These are phyloP conservation scores for Boletus edulis DNA, from an alignment of 768 basidiomycete genomes.

Conservation along the genomic window DNA sequence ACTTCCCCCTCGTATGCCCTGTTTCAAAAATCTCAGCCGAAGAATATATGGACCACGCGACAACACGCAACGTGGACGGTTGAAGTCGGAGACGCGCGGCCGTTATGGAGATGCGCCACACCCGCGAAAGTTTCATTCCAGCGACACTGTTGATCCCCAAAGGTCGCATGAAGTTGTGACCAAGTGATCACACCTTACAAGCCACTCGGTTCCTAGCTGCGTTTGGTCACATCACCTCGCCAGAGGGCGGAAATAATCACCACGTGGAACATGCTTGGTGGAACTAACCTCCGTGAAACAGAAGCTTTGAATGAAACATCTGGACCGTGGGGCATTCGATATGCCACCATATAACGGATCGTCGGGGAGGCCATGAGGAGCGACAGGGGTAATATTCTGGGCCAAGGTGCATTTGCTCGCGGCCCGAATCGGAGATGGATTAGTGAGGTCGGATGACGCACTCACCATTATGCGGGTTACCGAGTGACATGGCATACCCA, in stretches of 20 bases:
- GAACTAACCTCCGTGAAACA: constrained; percentile 11
- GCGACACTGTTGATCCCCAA: background rate
- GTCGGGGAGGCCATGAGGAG: background rate
- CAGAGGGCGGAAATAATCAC: background rate
- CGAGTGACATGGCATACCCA: background rate
- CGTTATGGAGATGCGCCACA: constrained; percentile 10
- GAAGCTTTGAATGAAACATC: background rate
- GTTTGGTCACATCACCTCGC: background rate
- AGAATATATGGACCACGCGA: constrained; percentile 17
- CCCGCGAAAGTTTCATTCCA: constrained; percentile 24
- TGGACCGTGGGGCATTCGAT: background rate
- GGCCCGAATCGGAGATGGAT: background rate
- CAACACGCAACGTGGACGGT: constrained; percentile 1
- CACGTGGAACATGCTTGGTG: constrained; percentile 18
- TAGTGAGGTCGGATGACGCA: background rate
- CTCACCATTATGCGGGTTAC: background rate
- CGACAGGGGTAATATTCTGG: background rate
- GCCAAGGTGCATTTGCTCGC: no score
- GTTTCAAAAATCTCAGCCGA: constrained; percentile 18
- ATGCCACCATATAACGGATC: background rate
- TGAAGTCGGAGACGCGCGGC: constrained; percentile 4
- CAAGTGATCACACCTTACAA: background rate
- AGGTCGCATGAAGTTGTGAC: background rate
- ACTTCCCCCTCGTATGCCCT: constrained; percentile 16
- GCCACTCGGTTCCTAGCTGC: background rate